Conservation (phyloP, 768 basidiomycete species). For the Tricholomella constricta region DNA sequence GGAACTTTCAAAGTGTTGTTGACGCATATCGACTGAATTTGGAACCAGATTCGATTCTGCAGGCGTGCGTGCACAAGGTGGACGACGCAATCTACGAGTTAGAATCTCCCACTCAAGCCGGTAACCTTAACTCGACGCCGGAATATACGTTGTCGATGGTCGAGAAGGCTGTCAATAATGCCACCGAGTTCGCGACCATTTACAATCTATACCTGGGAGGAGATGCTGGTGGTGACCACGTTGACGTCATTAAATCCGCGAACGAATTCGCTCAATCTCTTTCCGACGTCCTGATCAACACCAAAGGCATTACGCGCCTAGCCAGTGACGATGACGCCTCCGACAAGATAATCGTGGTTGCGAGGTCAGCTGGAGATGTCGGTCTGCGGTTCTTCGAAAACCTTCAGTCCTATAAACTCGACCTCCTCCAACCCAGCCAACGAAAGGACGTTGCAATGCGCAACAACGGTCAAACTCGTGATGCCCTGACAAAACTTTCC, state of each 20-base stretch:
- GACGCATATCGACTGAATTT: constrained; percentile 15
- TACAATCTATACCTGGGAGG: constrained; percentile 90
- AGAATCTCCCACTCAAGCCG: constrained; percentile 92
- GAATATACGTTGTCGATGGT: constrained; percentile 99
- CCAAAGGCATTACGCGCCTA: constrained; percentile 94
- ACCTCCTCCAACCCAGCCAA: constrained; percentile 71
- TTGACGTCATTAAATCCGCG: constrained; percentile 96
- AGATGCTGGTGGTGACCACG: constrained; percentile 90
- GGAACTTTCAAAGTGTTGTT: constrained; percentile 3
- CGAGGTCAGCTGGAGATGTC: constrained; percentile 84
- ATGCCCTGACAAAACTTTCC: constrained; percentile 80
- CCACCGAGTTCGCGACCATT: constrained; percentile 93
- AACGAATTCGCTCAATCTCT: constrained; percentile 96
- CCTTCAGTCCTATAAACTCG: constrained; percentile 93
- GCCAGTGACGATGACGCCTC: constrained; percentile 89
- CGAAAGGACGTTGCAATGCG: constrained; percentile 87
- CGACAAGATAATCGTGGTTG: constrained; percentile 85
- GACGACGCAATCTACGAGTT: constrained; percentile 98
- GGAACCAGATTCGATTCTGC: constrained; percentile 87
- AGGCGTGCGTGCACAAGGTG: constrained; percentile 95
- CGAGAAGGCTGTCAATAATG: constrained; percentile 93
- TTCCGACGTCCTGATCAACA: constrained; percentile 88
- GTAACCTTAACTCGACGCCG: constrained; percentile 96
- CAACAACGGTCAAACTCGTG: constrained; percentile 85
- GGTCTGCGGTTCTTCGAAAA: constrained; percentile 93